Evolutionary conservation across 148 eudicot species (phyloP).

Genomic region (Heliosperma pusillum): DNA sequence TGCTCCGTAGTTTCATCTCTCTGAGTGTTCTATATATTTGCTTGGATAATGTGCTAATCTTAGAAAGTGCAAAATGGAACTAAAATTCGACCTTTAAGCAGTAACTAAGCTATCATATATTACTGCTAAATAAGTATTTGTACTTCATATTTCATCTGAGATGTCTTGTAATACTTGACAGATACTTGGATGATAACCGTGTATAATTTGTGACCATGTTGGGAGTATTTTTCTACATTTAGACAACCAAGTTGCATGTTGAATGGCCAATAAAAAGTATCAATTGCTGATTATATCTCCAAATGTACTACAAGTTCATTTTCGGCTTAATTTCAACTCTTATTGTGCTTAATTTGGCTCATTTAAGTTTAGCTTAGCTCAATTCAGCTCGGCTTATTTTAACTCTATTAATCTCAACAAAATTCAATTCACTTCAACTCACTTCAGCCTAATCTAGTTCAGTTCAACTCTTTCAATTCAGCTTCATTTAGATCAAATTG

Average conservation of each 20-base stretch:
- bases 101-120: not conserved
- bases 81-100: slow-evolving; percentile 2
- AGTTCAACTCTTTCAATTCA: too few relatives aligned
- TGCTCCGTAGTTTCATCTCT: slow-evolving; percentile 14
- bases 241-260: not conserved
- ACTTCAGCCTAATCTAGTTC: too few relatives aligned
- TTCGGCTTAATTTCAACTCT: too few relatives aligned
- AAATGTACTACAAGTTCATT: too few relatives aligned
- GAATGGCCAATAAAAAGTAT: not conserved
- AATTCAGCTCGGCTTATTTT: too few relatives aligned
- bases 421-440: too few relatives aligned
- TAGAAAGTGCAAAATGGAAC: not conserved
- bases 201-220: not conserved
- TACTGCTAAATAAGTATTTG: not conserved
- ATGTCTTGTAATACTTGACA: not conserved
- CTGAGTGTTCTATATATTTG: not conserved
- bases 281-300: too few relatives aligned
- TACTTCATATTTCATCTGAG: not conserved
- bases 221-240: not conserved
- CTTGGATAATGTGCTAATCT: not conserved
- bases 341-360: too few relatives aligned
- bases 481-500: too few relatives aligned
- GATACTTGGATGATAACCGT: not conserved
- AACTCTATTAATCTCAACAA: too few relatives aligned
- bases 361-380: too few relatives aligned